Conservation (phyloP, 1,139 yeast genomes). For the Sugiyamaella xylanicola region DNA sequence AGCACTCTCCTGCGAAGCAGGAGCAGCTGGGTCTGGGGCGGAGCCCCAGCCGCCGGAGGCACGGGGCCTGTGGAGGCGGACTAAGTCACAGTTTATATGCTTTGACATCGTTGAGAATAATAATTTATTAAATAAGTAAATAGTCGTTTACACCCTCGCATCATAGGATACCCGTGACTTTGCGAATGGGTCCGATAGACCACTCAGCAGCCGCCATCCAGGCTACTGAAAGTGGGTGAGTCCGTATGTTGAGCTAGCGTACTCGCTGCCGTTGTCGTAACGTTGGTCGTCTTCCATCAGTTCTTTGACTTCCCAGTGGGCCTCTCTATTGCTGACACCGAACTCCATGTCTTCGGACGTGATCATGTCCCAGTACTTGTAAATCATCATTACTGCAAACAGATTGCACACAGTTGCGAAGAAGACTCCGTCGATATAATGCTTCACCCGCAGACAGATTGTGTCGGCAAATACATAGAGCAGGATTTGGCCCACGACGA, state of each 20-base stretch:
- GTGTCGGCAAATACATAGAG: conserved; percentile 64
- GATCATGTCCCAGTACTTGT: conserved; percentile 94
- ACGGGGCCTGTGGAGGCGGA: too few species aligned
- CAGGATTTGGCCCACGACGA: conserved; percentile 76
- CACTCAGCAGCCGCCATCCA: not conserved
- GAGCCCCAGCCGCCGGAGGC: too few species aligned
- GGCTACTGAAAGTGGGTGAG: conserved; percentile 30
- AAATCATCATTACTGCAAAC: conserved; percentile 89
- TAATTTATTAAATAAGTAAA: conserved; percentile 3
- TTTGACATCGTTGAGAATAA: not conserved
- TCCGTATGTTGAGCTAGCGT: conserved; percentile 39
- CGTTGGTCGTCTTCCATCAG: conserved; percentile 48
- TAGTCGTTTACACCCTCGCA: not conserved
- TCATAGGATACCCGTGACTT: too few species aligned
- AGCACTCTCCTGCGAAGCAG: too few species aligned
- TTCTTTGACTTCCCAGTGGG: conserved; percentile 52
- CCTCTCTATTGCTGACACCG: conserved; percentile 62
- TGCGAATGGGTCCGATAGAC: too few species aligned
- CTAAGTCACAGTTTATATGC: too few species aligned
- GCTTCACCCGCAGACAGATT: conserved; percentile 73
- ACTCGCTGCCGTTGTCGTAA: conserved; percentile 45
- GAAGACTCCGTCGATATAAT: conserved; percentile 87
- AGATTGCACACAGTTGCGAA: conserved; percentile 80
- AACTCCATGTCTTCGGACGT: conserved; percentile 96
- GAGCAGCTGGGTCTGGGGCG: too few species aligned